Evolutionary conservation across 2,329 filamentous ascomycete genomes (phyloP).

Genomic region (Pseudophaeomoniella oleicola): DNA sequence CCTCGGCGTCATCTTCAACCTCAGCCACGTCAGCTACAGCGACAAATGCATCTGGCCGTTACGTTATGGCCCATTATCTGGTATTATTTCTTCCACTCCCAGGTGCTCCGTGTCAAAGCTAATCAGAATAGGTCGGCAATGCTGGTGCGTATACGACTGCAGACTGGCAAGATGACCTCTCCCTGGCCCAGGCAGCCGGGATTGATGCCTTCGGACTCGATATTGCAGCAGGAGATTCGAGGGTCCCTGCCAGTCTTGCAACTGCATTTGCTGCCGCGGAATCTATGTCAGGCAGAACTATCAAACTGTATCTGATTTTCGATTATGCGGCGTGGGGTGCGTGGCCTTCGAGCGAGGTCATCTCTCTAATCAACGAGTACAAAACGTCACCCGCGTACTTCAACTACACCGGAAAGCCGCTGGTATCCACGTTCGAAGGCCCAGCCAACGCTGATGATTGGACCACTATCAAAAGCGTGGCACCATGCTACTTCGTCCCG

Average conservation of each 20-base stretch:
- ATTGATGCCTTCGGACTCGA: conserved; percentile 38
- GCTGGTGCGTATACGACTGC: conserved; percentile 8
- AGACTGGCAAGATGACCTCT: conserved; percentile 35
- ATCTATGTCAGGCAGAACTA: conserved; percentile 10
- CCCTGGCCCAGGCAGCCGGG: conserved; percentile 25
- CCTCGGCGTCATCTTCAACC: neutral
- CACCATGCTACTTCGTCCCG: conserved; percentile 29
- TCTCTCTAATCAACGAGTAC: conserved; percentile 14
- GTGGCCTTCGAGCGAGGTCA: conserved; percentile 16
- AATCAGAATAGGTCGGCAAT: too few species aligned
- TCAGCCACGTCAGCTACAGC: neutral
- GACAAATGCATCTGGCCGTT: neutral
- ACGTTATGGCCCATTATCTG: neutral
- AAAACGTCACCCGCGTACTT: conserved; percentile 15
- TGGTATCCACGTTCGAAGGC: conserved; percentile 33
- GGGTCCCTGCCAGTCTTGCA: neutral
- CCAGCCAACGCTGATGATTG: conserved; percentile 26
- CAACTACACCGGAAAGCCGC: conserved; percentile 14
- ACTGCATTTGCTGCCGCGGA: neutral
- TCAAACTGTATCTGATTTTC: conserved; percentile 23
- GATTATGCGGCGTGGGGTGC: conserved; percentile 20
- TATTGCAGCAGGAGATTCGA: conserved; percentile 20
- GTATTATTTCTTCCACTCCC: too few species aligned
- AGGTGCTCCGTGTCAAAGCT: too few species aligned
- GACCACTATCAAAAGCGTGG: conserved; percentile 24